These are phyloP conservation scores for Hirsutella minnesotensis DNA, from an alignment of 2,329 filamentous ascomycete species.

Conservation along the genomic window DNA sequence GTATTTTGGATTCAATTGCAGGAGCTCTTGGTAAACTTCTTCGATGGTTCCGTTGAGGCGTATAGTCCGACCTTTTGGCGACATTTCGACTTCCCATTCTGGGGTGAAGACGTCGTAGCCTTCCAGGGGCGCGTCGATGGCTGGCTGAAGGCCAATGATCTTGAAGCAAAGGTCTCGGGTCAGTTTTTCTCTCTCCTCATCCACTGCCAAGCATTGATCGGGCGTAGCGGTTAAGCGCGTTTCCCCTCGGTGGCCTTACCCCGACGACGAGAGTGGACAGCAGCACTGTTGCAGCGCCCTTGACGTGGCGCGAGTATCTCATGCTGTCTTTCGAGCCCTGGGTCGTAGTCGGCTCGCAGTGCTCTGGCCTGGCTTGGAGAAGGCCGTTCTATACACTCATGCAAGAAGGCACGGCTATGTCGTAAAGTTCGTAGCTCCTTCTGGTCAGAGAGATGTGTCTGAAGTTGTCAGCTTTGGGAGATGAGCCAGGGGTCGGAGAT, in stretches of 20 bases:
- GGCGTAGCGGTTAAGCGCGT: too few relatives aligned
- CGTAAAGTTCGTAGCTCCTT: too few relatives aligned
- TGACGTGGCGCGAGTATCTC: not conserved
- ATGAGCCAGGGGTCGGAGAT: too few relatives aligned
- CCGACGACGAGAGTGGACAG: not conserved
- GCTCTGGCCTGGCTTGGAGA: not conserved
- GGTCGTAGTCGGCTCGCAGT: not conserved
- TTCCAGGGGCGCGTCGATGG: not conserved
- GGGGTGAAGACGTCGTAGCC: constrained; percentile 1
- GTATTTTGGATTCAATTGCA: constrained; percentile 9
- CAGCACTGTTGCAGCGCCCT: not conserved
- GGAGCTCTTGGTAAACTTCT: constrained; percentile 8
- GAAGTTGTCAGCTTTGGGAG: too few relatives aligned
- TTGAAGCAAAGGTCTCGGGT: not conserved
- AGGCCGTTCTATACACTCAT: too few relatives aligned
- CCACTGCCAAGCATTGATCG: too few relatives aligned
- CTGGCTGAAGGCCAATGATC: not conserved
- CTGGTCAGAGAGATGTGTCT: too few relatives aligned
- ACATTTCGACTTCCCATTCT: constrained; percentile 7
- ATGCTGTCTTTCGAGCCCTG: not conserved
- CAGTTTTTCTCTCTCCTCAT: too few relatives aligned
- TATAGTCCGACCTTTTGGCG: constrained; percentile 4
- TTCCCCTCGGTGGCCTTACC: not conserved
- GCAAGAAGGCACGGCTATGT: too few relatives aligned
- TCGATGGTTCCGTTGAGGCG: constrained; percentile 9